A percentile compares a stretch with the other conserved stretches of the same genome.
Conservation (phyloP, 2,329 filamentous ascomycete genomes). For the Fusarium mexicanum region DNA sequence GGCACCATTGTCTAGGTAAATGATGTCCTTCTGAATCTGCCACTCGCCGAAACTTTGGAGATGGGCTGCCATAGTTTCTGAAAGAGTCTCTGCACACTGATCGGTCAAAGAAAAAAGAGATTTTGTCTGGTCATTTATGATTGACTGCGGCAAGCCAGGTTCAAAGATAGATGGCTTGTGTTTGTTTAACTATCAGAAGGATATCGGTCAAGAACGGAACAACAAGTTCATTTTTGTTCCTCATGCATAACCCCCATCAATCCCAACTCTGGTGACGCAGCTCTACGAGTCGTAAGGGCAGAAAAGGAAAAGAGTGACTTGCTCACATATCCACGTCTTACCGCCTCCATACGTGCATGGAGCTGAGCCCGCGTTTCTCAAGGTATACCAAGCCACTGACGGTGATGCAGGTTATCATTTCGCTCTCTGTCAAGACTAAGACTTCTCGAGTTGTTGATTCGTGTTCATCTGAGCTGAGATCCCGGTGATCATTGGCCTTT, state of each 20-base stretch:
- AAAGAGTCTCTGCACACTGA: fast-evolving
- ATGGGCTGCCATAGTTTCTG: neutral
- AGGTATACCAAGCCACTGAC: neutral
- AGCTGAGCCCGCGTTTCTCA: neutral
- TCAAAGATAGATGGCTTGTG: neutral
- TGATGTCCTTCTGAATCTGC: neutral
- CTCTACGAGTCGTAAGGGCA: neutral
- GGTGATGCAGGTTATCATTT: neutral
- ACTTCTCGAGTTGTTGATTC: neutral
- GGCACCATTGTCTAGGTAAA: neutral
- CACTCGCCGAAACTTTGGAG: neutral
- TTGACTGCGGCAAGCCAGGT: neutral
- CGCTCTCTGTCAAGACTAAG: neutral
- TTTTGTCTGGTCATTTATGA: neutral
- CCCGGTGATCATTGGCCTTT: neutral
- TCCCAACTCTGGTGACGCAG: neutral
- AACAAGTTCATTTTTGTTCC: neutral
- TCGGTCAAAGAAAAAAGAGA: neutral
- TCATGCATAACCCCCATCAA: neutral
- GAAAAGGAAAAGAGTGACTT: neutral
- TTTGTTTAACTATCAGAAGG: neutral
- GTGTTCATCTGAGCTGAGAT: neutral
- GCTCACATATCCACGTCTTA: neutral
- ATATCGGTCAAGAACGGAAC: neutral
- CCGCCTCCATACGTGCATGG: neutral